A percentile compares a stretch with the other conserved stretches of the same genome.
phyloP scores from a whole-genome alignment of 768 basidiomycete genomes.

The Sporobolomyces phaffii region DNA sequence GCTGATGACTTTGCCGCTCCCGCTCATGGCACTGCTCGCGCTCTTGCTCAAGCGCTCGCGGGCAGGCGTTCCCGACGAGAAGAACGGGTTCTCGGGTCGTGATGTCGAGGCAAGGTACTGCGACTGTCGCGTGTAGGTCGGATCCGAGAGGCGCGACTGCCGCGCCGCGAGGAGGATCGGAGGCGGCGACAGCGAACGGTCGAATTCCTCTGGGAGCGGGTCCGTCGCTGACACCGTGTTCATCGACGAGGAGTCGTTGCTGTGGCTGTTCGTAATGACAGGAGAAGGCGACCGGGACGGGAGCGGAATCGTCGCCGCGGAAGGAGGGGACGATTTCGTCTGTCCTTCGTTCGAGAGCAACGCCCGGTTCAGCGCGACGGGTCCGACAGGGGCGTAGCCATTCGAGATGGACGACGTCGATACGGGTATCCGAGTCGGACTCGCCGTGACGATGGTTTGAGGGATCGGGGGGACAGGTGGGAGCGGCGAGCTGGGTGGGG shows the following conservation, averaged over 20 bases:
- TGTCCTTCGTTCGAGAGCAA: constrained; percentile 23
- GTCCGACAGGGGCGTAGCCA: not conserved
- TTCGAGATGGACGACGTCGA: not conserved
- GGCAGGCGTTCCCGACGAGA: constrained; percentile 12
- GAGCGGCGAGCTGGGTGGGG: not conserved
- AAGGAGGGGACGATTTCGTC: not conserved
- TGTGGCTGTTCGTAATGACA: not conserved
- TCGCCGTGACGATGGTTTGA: not conserved
- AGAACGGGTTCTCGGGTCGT: constrained; percentile 32
- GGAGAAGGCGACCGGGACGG: not conserved
- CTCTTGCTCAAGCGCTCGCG: constrained; percentile 26
- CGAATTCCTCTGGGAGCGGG: not conserved
- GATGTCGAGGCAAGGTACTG: not conserved
- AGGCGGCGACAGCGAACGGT: not conserved
- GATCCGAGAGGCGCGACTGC: constrained; percentile 4
- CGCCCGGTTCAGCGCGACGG: constrained; percentile 29
- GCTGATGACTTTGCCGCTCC: constrained; percentile 79
- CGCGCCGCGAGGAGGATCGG: constrained; percentile 10
- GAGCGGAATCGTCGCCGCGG: no score
- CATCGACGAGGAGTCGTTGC: not conserved
- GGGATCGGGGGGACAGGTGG: not conserved
- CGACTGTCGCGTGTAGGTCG: not conserved
- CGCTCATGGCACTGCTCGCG: constrained; percentile 26
- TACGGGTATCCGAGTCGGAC: not conserved
- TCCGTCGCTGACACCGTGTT: no score